A percentile compares a stretch with the other conserved stretches of the same genome.
phyloP scores from a whole-genome alignment of 2,329 filamentous ascomycete genomes.

The Hysterium pulicare region DNA sequence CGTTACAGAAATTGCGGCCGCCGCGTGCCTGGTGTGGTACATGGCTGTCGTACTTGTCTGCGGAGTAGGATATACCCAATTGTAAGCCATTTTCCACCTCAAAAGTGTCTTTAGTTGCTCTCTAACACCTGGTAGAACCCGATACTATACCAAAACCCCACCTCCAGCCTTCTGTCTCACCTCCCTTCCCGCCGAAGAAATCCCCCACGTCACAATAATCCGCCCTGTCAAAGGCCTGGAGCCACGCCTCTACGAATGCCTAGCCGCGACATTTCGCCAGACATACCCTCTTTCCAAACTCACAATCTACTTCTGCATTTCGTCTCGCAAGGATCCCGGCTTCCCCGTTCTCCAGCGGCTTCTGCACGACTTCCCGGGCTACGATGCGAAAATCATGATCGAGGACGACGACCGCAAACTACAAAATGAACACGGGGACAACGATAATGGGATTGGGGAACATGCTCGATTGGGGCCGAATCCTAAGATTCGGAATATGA shows the following conservation, averaged over 20 bases:
- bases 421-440: constrained; percentile 50
- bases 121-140: constrained; percentile 43
- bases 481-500: constrained; percentile 98
- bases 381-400: constrained; percentile 70
- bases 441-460: constrained; percentile 38
- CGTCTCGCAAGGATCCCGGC: constrained; percentile 70
- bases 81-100: constrained; percentile 44
- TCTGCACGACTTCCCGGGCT: constrained; percentile 66
- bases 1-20: constrained; percentile 38
- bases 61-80: constrained; percentile 56
- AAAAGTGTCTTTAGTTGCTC: constrained; percentile 1
- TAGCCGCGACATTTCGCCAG: constrained; percentile 80
- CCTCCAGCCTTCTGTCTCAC: constrained; percentile 41
- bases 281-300: constrained; percentile 73
- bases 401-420: constrained; percentile 78
- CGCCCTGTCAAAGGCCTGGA: constrained; percentile 92
- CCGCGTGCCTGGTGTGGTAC: constrained; percentile 56
- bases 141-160: constrained; percentile 50
- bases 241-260: constrained; percentile 84
- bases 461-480: constrained; percentile 71
- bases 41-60: constrained; percentile 54
- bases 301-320: constrained; percentile 78
- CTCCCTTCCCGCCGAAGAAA: constrained; percentile 38
- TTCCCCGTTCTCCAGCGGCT: constrained; percentile 70
- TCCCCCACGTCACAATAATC: constrained; percentile 85